Base-by-base conservation (phyloP, 441 rosid genomes). In the Populus hybrid region DNA sequence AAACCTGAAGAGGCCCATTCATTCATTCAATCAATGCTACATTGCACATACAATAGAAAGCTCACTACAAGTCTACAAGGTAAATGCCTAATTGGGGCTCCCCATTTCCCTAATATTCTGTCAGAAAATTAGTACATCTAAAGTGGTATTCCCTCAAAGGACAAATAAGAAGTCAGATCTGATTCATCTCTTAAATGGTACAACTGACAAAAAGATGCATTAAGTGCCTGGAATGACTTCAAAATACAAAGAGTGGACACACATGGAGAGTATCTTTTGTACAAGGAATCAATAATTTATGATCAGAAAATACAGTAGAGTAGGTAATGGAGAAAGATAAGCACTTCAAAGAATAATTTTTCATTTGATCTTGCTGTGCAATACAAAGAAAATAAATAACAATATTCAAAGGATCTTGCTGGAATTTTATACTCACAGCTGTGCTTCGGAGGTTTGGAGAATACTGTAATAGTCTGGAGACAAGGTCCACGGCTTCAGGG, bases 401-500 rank as follows among this genome's bases (percentile, higher is more conserved):
- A 40, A 40, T 10, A 10, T 11, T 40, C 50, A 40, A 40, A 40
- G 50, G 70, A 70, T 35, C 30, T n/a, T 1, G 70, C 14, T 42
- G 30, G 23, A 65, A 34, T 42, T 3, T 3, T 10, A 24, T 69
- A 88, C 99, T 90, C 82, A 93, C 99, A 78, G 99, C 96, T 71
- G 92, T 81, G 83, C 96, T 83, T 57, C 99, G 91, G 72, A 95
- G 99, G 85, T 87, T 95, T 16, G 99, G 99, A 73, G 99, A 95
- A 86, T 95, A 95, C 65, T 93, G 99, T 82, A 95, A 85, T 65
- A 95, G 85, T 78, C 99, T 88, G 20, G 99, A 95, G 83, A 93
- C 98, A 2, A 95, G 92, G 85, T 95, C 99, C 3, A 91, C 97
- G 8, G 99, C 99, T 85, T 95, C 99, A 3, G 93, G 97, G 73